Conservation (phyloP, 768 basidiomycete species). For the Podaxis sp. region DNA sequence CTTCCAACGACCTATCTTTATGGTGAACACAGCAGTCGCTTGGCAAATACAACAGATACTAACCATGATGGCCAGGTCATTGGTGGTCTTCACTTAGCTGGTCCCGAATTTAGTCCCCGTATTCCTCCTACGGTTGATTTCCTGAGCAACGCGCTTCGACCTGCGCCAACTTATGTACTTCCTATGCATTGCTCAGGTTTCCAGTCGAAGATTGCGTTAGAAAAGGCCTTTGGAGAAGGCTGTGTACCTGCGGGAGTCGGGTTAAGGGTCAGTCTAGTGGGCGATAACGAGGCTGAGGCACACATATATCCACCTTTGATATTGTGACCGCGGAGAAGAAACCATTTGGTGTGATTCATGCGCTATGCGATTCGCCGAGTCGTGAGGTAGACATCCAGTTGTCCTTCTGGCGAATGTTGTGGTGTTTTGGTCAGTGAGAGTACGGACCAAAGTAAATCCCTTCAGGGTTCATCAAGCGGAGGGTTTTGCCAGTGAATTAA, state of each 20-base stretch:
- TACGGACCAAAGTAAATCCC: no score
- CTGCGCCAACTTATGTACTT: conserved; percentile 67
- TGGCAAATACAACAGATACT: not conserved
- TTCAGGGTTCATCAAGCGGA: not conserved
- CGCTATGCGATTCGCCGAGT: not conserved
- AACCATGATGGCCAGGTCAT: conserved; percentile 48
- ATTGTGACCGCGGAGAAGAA: not conserved
- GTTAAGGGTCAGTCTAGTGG: conserved; percentile 56
- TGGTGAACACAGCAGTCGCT: conserved; percentile 42
- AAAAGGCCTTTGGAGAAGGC: conserved; percentile 66
- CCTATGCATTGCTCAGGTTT: conserved; percentile 90
- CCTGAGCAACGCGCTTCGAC: conserved; percentile 56
- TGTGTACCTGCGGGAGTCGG: conserved; percentile 82
- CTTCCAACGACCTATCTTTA: conserved; percentile 71
- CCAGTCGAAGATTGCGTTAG: conserved; percentile 69
- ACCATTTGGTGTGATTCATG: not conserved
- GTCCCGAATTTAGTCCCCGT: conserved; percentile 60
- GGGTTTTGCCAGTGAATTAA: not conserved
- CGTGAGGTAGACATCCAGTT: no score
- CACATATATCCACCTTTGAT: conserved; percentile 27
- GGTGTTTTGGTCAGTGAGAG: no score
- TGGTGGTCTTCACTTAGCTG: conserved; percentile 83
- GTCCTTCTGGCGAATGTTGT: no score
- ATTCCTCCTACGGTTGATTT: conserved; percentile 73
- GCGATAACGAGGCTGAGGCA: conserved; percentile 43